phyloP scores from a whole-genome alignment of 768 basidiomycete genomes.

The Russula dissimulans region DNA sequence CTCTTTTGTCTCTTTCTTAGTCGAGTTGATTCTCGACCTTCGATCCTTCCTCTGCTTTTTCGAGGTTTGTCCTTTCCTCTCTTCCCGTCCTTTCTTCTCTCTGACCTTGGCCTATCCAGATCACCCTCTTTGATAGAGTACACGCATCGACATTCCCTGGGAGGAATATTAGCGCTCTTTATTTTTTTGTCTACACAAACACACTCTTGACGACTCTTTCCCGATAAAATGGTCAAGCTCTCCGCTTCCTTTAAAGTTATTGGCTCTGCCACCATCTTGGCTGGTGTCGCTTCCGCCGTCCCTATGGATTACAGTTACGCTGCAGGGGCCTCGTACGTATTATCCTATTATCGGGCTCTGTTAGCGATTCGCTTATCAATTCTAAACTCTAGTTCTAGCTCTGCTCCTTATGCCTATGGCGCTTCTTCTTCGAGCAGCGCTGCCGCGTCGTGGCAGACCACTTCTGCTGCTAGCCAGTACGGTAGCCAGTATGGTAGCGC shows the following conservation, averaged over 20 bases:
- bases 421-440: neutral
- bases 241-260: constrained; percentile 37
- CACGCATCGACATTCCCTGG: constrained; percentile 45
- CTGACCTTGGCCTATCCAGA: constrained; percentile 28
- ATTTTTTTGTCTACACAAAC: constrained; percentile 33
- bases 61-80: constrained; percentile 16
- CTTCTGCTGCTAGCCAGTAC: constrained; percentile 23
- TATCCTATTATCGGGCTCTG: too few relatives aligned
- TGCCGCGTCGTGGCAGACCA: constrained; percentile 22
- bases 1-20: constrained; percentile 32
- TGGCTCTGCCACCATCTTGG: constrained; percentile 44
- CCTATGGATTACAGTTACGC: constrained; percentile 35
- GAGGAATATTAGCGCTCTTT: constrained; percentile 42
- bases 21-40: constrained; percentile 63
- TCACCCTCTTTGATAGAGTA: constrained; percentile 69
- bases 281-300: constrained; percentile 41
- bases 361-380: neutral
- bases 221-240: constrained; percentile 50
- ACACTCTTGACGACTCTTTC: constrained; percentile 38
- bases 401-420: neutral
- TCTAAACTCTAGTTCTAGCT: constrained; percentile 15
- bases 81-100: neutral
- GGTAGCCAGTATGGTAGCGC: neutral
- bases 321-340: neutral
- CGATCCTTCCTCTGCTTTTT: constrained; percentile 41